Conservation (phyloP, 768 basidiomycete species). For the Leccinum rimulosum region DNA sequence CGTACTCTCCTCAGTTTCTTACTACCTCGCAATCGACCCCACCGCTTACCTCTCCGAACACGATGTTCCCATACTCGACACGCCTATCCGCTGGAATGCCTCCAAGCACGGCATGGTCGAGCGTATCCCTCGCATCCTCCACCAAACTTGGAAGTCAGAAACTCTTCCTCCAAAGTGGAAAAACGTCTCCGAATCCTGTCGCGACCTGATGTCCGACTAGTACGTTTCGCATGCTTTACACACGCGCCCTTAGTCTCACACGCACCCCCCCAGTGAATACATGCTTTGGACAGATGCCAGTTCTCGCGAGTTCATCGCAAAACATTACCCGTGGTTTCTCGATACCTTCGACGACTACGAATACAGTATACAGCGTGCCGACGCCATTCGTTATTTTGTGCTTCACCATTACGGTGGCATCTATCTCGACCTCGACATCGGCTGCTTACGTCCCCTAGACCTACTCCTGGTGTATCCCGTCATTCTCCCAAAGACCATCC, state of each 20-base stretch:
- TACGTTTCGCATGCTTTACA: slow-evolving; percentile 42
- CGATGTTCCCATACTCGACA: slow-evolving; percentile 62
- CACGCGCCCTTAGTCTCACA: slow-evolving; percentile 14
- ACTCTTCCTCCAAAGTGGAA: slow-evolving; percentile 81
- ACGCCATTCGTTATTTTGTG: slow-evolving; percentile 97
- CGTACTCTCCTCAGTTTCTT: slow-evolving; percentile 89
- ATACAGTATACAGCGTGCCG: slow-evolving; percentile 92
- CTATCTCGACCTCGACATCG: slow-evolving; percentile 96
- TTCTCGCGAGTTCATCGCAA: slow-evolving; percentile 86
- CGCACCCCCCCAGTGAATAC: slow-evolving; percentile 67
- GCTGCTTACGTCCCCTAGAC: slow-evolving; percentile 84
- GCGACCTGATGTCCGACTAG: slow-evolving; percentile 95
- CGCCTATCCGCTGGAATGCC: slow-evolving; percentile 61
- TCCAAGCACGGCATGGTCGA: slow-evolving; percentile 61
- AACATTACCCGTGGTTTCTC: slow-evolving; percentile 89
- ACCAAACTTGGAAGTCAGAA: slow-evolving; percentile 98
- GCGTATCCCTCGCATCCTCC: slow-evolving; percentile 86
- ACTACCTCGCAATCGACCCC: slow-evolving; percentile 80
- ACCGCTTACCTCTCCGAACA: slow-evolving; percentile 76
- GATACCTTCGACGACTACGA: slow-evolving; percentile 90
- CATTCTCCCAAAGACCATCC: slow-evolving; percentile 92
- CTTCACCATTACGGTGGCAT: slow-evolving; percentile 94
- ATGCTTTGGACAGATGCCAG: slow-evolving; percentile 95
- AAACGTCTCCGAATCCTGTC: slow-evolving; percentile 76
- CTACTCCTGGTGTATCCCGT: slow-evolving; percentile 83